A percentile compares a stretch with the other conserved stretches of the same genome.
Evolutionary conservation across 139 green algal species (phyloP).

Genomic region (Micromonas commoda): DNA sequence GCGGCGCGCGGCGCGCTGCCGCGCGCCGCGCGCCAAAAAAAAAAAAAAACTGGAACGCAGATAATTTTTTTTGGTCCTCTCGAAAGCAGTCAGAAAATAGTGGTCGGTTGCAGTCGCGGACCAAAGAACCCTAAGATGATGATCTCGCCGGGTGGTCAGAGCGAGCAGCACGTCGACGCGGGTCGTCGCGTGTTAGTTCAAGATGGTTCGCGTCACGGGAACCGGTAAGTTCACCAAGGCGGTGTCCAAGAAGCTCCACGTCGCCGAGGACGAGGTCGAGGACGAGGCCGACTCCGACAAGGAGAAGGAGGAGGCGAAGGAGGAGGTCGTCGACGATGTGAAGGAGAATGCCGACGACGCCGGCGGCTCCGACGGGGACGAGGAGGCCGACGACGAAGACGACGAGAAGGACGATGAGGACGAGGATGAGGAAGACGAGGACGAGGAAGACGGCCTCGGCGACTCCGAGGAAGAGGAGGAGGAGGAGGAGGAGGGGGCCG

Average conservation of each 20-base stretch:
- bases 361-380: constrained; percentile 10
- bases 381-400: constrained; percentile 36
- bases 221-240: too few species aligned
- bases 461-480: constrained; percentile 36
- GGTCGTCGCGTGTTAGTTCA: too few species aligned
- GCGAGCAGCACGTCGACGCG: too few species aligned
- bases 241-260: neutral
- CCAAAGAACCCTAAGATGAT: too few species aligned
- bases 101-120: too few species aligned
- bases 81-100: too few species aligned
- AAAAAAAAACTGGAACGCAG: too few species aligned
- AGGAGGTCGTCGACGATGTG: constrained; percentile 37
- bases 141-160: too few species aligned
- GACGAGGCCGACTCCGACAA: constrained; percentile 34
- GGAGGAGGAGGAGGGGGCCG: constrained; percentile 38
- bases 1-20: too few species aligned
- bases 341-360: constrained; percentile 37
- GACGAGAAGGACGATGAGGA: constrained; percentile 22
- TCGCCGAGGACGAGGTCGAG: constrained; percentile 4
- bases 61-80: too few species aligned
- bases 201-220: too few species aligned
- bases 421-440: constrained; percentile 38
- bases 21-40: too few species aligned
- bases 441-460: constrained; percentile 31
- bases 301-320: constrained; percentile 20